A percentile compares a stretch with the other conserved stretches of the same genome.
phyloP scores from a whole-genome alignment of 2,329 filamentous ascomycete species.

The Aplosporella prunicola region DNA sequence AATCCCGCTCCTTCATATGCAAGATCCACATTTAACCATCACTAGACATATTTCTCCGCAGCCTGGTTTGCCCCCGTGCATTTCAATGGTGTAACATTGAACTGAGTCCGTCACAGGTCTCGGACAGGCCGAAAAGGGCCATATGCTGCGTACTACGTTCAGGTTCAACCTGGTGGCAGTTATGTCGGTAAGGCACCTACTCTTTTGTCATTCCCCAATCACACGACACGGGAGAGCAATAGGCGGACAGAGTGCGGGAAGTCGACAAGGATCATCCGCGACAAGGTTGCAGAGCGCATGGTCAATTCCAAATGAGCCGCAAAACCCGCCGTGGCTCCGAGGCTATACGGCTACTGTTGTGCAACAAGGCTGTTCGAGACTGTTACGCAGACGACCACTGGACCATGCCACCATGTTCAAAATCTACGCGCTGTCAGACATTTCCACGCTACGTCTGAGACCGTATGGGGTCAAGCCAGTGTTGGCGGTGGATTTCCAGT shows the following conservation, averaged over 20 bases:
- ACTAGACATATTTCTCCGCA: slow-evolving; percentile 68
- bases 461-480: no score
- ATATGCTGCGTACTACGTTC: slow-evolving; percentile 82
- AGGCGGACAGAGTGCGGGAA: no score
- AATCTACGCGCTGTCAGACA: slow-evolving; percentile 7
- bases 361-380: neutral
- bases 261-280: slow-evolving; percentile 10
- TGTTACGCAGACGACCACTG: slow-evolving; percentile 7
- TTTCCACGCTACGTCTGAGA: slow-evolving; percentile 7
- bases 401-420: slow-evolving; percentile 3
- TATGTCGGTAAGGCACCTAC: slow-evolving; percentile 54
- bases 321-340: slow-evolving; percentile 5
- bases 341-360: slow-evolving; percentile 1
- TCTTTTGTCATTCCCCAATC: slow-evolving; percentile 8
- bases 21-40: slow-evolving; percentile 16
- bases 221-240: no score
- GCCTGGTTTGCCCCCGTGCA: slow-evolving; percentile 51
- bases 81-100: slow-evolving; percentile 4
- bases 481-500: no score
- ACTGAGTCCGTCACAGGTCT: slow-evolving; percentile 42
- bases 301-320: slow-evolving; percentile 11
- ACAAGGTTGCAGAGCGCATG: slow-evolving; percentile 9
- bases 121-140: slow-evolving; percentile 79
- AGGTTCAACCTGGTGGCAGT: slow-evolving; percentile 59
- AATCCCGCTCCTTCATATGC: slow-evolving; percentile 7